Conservation (phyloP, 345 rosid species). For the Camelina hispida region DNA sequence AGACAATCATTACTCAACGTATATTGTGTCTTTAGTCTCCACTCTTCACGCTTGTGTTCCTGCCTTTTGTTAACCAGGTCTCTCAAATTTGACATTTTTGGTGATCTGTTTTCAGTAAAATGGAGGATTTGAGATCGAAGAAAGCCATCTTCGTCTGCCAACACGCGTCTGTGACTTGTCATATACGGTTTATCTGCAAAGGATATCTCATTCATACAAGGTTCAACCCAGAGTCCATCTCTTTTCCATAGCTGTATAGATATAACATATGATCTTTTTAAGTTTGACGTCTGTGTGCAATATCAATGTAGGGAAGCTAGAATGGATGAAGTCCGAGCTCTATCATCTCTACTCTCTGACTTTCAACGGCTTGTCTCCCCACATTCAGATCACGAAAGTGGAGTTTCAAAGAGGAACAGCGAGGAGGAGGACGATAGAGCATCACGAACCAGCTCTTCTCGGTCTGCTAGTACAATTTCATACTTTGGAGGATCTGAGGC, state of each 20-base stretch:
- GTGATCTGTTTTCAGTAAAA: constrained; percentile 58
- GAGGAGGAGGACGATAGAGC: constrained; percentile 47
- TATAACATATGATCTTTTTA: constrained; percentile 30
- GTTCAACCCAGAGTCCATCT: constrained; percentile 47
- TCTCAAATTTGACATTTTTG: constrained; percentile 13
- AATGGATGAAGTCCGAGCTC: constrained; percentile 46
- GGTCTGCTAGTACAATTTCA: constrained; percentile 44
- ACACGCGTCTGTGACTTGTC: constrained; percentile 68
- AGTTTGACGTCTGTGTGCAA: constrained; percentile 21
- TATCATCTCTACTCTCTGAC: constrained; percentile 47
- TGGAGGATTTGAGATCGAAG: constrained; percentile 69
- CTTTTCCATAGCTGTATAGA: constrained; percentile 2
- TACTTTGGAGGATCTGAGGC: constrained; percentile 47
- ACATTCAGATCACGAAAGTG: constrained; percentile 45
- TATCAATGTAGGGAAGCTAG: constrained; percentile 51
- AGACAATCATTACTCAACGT: constrained; percentile 67
- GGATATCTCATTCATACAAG: constrained; percentile 63
- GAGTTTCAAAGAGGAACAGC: constrained; percentile 36
- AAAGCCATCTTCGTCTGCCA: constrained; percentile 63
- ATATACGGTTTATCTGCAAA: constrained; percentile 72
- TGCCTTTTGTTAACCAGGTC: background rate
- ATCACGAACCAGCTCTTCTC: constrained; percentile 51
- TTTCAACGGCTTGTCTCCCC: constrained; percentile 30
- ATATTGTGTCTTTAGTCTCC: constrained; percentile 33
- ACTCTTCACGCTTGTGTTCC: constrained; percentile 1